A percentile compares a stretch with the other conserved stretches of the same genome.
Conservation (phyloP, 345 rosid genomes). For the Linum tenue region DNA sequence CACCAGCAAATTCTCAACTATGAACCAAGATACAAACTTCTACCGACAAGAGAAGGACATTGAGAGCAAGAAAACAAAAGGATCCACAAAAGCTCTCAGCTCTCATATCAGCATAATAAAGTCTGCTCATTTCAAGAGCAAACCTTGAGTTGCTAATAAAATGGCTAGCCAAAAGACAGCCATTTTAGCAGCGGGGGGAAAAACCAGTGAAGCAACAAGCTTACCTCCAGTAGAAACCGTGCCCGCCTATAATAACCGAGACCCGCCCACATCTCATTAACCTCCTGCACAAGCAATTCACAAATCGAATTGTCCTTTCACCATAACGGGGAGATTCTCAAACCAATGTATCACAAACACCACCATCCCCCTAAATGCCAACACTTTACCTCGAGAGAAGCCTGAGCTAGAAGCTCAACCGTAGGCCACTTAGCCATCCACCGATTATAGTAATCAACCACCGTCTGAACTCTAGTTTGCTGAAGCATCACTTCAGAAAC, state of each 20-base stretch:
- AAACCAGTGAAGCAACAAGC: not conserved
- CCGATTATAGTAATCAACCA: slow-evolving; percentile 68
- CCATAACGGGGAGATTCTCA: too few species aligned
- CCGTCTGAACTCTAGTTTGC: slow-evolving; percentile 94
- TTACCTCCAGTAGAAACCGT: slow-evolving; percentile 82
- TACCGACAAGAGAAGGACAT: too few species aligned
- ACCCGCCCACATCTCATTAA: slow-evolving; percentile 97
- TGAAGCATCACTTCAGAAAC: slow-evolving; percentile 95
- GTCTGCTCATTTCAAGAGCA: too few species aligned
- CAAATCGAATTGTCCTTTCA: not conserved
- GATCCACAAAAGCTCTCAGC: too few species aligned
- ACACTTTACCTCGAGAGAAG: slow-evolving; percentile 61
- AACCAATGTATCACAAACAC: not conserved
- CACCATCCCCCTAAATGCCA: not conserved
- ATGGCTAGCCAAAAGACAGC: too few species aligned
- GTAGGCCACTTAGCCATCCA: slow-evolving; percentile 96
- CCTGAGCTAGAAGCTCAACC: slow-evolving; percentile 55
- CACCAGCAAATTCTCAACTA: too few species aligned
- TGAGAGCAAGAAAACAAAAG: too few species aligned
- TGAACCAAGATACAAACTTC: too few species aligned
- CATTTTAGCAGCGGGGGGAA: not conserved
- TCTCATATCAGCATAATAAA: too few species aligned
- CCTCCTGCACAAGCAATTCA: slow-evolving; percentile 48
- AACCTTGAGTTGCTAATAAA: too few species aligned
- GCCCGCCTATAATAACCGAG: slow-evolving; percentile 88